A percentile compares a stretch with the other conserved stretches of the same genome.
Conservation (phyloP, 768 basidiomycete genomes). For the Suillus clintonianus region DNA sequence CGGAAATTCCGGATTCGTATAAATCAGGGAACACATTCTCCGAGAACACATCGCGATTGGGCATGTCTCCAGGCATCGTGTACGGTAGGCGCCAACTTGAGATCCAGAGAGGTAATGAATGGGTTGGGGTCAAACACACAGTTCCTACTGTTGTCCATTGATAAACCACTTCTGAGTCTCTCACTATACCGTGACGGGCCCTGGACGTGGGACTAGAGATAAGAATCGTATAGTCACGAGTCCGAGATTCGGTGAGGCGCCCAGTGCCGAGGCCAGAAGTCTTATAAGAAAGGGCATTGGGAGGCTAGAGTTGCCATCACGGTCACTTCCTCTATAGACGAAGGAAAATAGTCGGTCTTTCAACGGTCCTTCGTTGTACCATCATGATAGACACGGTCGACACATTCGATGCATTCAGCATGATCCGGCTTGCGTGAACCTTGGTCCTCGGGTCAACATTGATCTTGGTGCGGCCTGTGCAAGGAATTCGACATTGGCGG, state of each 20-base stretch:
- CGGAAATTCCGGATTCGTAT: slow-evolving; percentile 60
- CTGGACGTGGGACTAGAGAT: slow-evolving; percentile 8
- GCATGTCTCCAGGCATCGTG: slow-evolving; percentile 16
- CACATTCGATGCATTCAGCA: neutral
- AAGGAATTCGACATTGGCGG: too few relatives aligned
- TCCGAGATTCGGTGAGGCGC: neutral
- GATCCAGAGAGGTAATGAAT: slow-evolving; percentile 6
- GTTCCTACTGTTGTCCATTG: slow-evolving; percentile 12
- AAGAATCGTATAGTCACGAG: neutral
- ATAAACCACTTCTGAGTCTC: slow-evolving; percentile 23
- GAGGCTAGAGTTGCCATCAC: neutral
- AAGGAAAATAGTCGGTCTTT: too few relatives aligned
- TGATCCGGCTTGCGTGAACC: neutral
- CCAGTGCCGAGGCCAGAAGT: neutral
- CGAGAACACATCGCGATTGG: neutral
- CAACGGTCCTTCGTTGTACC: too few relatives aligned
- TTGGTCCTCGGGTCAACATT: neutral
- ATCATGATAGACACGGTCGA: neutral
- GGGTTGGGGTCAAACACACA: neutral
- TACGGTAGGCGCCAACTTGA: slow-evolving; percentile 1
- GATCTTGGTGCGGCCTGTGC: too few relatives aligned
- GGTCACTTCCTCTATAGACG: neutral
- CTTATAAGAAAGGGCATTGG: neutral
- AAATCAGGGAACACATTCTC: slow-evolving; percentile 49
- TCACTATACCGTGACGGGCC: slow-evolving; percentile 9